Evolutionary conservation across 1,139 yeast species (phyloP), one percentile per base, ranked within the genome.

Genomic region (Scheffersomyces parashehatae): DNA sequence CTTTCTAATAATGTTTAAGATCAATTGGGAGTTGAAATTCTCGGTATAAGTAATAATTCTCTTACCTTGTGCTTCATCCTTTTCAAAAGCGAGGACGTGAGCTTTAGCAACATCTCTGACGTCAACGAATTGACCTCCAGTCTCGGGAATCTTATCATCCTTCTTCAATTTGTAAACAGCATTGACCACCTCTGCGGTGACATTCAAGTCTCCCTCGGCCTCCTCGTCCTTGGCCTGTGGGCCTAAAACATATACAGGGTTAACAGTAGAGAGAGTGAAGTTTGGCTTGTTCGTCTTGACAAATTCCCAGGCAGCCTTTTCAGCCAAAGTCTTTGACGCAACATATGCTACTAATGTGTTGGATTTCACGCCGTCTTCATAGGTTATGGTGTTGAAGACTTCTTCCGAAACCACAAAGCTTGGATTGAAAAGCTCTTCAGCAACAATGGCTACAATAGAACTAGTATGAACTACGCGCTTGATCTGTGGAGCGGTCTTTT

Each of bases 101-200:
- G 72, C 62, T 32, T 51, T 50, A 9, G 78, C 77, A 31, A 70
- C 75, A 48, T 74, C 78, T 48, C 76, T 64, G 9, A 73, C 79
- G 44, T 73, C 77, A 35, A 61, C 54, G 30, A 52, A 65, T 26
- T 68, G 67, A 1, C 60, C 56, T 13, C 67, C 71, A 29, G 48
- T 53, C 33, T 50, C 55, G 41, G 53, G 53, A 5, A 47, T 57
- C 36, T 58, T 56, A 44, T 41, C 30, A 4, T 46, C 53, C 3
- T 59, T 50, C 12, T 59, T 56, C 10, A 56, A 38, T 20, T 56
- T 49, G 43, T 66, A 49, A 29, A 67, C 42, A 3, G 38, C 37
- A 42, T 57, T 51, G 44, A 64, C 52, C 5, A 50, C 14, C 40
- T 57, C 60, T 6, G 55, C 49, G 3, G 60, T 52, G 5, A 52